Conservation (phyloP, 352 stramenopile genomes). For the Phytophthora colocasiae region DNA sequence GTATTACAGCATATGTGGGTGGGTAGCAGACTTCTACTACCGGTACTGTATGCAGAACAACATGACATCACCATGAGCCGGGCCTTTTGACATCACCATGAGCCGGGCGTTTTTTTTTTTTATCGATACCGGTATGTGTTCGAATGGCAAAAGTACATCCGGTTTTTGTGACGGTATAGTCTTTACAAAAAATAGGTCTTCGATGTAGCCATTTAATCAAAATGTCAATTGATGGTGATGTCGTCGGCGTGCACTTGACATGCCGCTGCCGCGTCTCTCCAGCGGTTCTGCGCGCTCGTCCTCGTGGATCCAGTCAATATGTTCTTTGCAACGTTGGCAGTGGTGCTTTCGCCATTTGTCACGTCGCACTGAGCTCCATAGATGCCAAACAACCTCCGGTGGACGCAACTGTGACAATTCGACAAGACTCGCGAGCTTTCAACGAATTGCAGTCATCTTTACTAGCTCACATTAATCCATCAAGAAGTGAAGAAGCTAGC, state of each 20-base stretch:
- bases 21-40: too few species aligned
- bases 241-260: conserved; percentile 58
- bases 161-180: too few species aligned
- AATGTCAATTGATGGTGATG: conserved; percentile 33
- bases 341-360: conserved; percentile 44
- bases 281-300: conserved; percentile 35
- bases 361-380: conserved; percentile 40
- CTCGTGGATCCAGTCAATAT: conserved; percentile 45
- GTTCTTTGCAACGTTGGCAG: conserved; percentile 36
- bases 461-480: conserved; percentile 8
- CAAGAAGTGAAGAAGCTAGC: not conserved
- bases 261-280: conserved; percentile 59
- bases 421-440: conserved; percentile 22
- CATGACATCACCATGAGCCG: too few species aligned
- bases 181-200: not conserved
- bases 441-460: conserved; percentile 34
- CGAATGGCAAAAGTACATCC: too few species aligned
- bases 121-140: too few species aligned
- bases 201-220: conserved; percentile 16
- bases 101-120: too few species aligned
- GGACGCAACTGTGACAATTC: conserved; percentile 46
- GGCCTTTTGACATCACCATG: too few species aligned
- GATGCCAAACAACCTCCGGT: not conserved
- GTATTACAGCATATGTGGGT: too few species aligned
- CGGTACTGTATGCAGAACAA: too few species aligned